phyloP scores from a whole-genome alignment of 2,329 filamentous ascomycete species.

The Cryphonectria radicalis region DNA sequence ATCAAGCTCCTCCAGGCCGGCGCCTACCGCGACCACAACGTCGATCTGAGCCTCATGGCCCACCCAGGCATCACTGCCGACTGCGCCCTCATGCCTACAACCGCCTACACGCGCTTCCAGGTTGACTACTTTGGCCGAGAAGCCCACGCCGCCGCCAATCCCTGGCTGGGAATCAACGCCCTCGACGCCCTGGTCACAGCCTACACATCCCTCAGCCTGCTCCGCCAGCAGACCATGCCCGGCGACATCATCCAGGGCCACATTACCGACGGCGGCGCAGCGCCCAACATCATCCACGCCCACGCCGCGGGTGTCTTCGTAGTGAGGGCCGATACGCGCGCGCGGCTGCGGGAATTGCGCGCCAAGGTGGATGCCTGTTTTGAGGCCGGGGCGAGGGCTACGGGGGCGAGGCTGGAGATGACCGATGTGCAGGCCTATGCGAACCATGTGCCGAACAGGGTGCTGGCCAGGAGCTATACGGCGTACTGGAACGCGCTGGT shows the following conservation, averaged over 20 bases:
- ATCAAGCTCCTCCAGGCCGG: slow-evolving; percentile 49
- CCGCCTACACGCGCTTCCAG: slow-evolving; percentile 53
- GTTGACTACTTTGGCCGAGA: slow-evolving; percentile 58
- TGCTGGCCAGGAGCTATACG: slow-evolving; percentile 51
- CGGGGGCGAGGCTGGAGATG: slow-evolving; percentile 53
- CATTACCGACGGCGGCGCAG: slow-evolving; percentile 56
- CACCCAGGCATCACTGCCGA: slow-evolving; percentile 50
- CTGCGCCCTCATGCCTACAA: slow-evolving; percentile 54
- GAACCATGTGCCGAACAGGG: slow-evolving; percentile 58
- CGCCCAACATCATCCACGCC: slow-evolving; percentile 61
- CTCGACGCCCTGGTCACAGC: slow-evolving; percentile 59
- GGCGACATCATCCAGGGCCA: slow-evolving; percentile 55
- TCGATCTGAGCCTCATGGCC: slow-evolving; percentile 45
- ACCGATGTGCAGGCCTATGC: slow-evolving; percentile 50
- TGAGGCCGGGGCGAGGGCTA: slow-evolving; percentile 43
- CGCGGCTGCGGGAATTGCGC: slow-evolving; percentile 45
- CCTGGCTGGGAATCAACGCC: slow-evolving; percentile 64
- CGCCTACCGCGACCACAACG: slow-evolving; percentile 46
- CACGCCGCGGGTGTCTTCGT: slow-evolving; percentile 50
- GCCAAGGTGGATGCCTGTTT: slow-evolving; percentile 49
- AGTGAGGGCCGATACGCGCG: slow-evolving; percentile 48
- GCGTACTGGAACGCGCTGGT: slow-evolving; percentile 49
- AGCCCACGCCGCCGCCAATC: slow-evolving; percentile 60
- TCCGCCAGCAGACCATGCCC: slow-evolving; percentile 61
- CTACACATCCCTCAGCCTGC: slow-evolving; percentile 52